Conservation (phyloP, 2,329 filamentous ascomycete genomes). For the Leptographium flavum region DNA sequence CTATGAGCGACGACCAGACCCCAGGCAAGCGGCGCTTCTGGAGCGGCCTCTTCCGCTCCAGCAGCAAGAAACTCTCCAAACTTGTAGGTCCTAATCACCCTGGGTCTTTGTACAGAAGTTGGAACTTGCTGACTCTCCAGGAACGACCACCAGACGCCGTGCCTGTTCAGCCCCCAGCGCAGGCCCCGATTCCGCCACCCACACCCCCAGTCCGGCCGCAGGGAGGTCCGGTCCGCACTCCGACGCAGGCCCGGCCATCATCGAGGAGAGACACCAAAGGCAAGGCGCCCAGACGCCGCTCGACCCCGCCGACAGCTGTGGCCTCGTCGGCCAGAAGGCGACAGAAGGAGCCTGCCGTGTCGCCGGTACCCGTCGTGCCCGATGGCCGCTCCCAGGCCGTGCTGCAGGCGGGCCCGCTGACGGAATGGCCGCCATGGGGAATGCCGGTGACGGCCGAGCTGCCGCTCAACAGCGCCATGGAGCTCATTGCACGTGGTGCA, state of each 20-base stretch:
- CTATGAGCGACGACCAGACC: conserved; percentile 15
- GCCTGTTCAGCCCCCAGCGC: conserved; percentile 4
- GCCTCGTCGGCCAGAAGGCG: conserved; percentile 13
- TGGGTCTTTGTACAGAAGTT: too few relatives aligned
- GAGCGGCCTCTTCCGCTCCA: conserved; percentile 32
- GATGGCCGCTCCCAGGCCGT: background rate
- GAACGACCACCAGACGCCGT: too few relatives aligned
- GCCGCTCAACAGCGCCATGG: conserved; percentile 36
- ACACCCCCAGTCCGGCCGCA: background rate
- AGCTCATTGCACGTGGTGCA: conserved; percentile 43
- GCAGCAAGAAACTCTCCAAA: conserved; percentile 22
- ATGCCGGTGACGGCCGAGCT: conserved; percentile 35
- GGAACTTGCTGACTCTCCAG: too few relatives aligned
- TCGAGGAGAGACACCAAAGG: background rate
- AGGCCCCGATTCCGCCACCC: background rate
- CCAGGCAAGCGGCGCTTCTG: conserved; percentile 32
- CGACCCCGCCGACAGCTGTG: background rate
- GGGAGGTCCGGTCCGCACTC: background rate
- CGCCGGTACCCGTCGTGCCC: background rate
- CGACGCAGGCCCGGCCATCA: background rate
- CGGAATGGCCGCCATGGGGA: conserved; percentile 42
- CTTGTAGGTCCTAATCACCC: conserved; percentile 22
- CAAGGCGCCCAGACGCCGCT: background rate
- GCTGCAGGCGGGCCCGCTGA: conserved; percentile 23
- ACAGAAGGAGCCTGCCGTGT: conserved; percentile 19